Conservation (phyloP, 108 stramenopile genomes). For the Cyclotella choctawhatcheeana region DNA sequence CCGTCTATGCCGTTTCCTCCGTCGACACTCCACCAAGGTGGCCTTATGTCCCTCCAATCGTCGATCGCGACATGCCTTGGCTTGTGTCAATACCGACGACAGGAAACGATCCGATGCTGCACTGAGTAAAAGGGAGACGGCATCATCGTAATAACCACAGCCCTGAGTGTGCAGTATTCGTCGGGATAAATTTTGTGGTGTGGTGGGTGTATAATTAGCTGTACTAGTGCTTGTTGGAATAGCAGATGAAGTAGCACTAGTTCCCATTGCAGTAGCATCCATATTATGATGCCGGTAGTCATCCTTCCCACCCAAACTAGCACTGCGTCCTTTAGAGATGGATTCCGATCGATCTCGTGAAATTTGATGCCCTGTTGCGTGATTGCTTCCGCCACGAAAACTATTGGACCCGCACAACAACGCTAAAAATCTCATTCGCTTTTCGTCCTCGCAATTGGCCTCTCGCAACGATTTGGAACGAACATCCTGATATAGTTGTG, state of each 20-base stretch:
- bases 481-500: slow-evolving; percentile 4
- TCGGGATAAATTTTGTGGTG: slow-evolving; percentile 74
- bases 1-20: slow-evolving; percentile 57
- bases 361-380: too few relatives aligned
- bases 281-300: background rate
- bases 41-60: slow-evolving; percentile 76
- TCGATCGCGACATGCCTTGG: slow-evolving; percentile 81
- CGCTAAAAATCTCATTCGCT: slow-evolving; percentile 45
- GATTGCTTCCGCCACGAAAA: background rate
- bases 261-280: background rate
- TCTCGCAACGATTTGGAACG: slow-evolving; percentile 15
- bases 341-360: background rate
- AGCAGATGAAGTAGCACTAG: too few relatives aligned
- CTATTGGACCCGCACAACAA: slow-evolving; percentile 26
- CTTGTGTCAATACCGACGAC: slow-evolving; percentile 81
- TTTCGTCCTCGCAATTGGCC: slow-evolving; percentile 31
- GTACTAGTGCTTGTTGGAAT: background rate
- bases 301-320: slow-evolving; percentile 22
- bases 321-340: slow-evolving; percentile 5
- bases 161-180: slow-evolving; percentile 80
- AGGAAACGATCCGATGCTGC: slow-evolving; percentile 84
- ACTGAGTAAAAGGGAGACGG: slow-evolving; percentile 69
- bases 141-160: slow-evolving; percentile 79
- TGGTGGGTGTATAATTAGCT: slow-evolving; percentile 60
- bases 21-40: slow-evolving; percentile 44